A percentile compares a stretch with the other conserved stretches of the same genome.
These are phyloP conservation scores for Diaporthe australafricana DNA, from an alignment of 2,329 filamentous ascomycete genomes.

Conservation along the genomic window DNA sequence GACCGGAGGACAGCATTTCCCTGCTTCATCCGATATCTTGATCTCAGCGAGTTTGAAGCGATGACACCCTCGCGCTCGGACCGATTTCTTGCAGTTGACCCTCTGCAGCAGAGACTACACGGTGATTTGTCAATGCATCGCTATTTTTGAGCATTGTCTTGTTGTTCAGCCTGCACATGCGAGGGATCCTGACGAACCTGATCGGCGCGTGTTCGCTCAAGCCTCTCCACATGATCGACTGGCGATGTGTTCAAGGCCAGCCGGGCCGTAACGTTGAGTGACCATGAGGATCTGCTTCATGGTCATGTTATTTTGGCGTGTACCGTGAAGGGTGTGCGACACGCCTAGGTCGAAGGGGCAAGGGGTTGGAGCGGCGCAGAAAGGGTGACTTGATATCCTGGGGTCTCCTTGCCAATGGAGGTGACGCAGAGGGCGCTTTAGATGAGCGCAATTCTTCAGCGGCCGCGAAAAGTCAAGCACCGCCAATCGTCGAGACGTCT, in stretches of 20 bases:
- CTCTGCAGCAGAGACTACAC: neutral
- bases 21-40: conserved; percentile 22
- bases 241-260: neutral
- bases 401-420: conserved; percentile 2
- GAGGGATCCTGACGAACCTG: conserved; percentile 11
- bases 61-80: conserved; percentile 26
- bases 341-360: conserved; percentile 3
- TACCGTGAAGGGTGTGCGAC: neutral
- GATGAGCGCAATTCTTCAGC: conserved; percentile 29
- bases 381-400: neutral
- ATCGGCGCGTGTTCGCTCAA: conserved; percentile 7
- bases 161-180: neutral
- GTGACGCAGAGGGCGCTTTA: conserved; percentile 5
- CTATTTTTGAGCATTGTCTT: conserved; percentile 6
- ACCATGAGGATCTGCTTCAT: neutral
- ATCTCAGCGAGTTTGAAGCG: conserved; percentile 18
- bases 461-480: conserved; percentile 1
- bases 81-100: neutral
- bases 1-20: neutral
- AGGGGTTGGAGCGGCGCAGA: neutral
- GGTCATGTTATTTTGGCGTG: neutral
- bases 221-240: conserved; percentile 25
- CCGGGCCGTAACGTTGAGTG: neutral
- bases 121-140: conserved; percentile 13
- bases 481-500: conserved; percentile 12